These are phyloP conservation scores for Diaporthe australafricana DNA, from an alignment of 2,329 filamentous ascomycete species.

Conservation along the genomic window DNA sequence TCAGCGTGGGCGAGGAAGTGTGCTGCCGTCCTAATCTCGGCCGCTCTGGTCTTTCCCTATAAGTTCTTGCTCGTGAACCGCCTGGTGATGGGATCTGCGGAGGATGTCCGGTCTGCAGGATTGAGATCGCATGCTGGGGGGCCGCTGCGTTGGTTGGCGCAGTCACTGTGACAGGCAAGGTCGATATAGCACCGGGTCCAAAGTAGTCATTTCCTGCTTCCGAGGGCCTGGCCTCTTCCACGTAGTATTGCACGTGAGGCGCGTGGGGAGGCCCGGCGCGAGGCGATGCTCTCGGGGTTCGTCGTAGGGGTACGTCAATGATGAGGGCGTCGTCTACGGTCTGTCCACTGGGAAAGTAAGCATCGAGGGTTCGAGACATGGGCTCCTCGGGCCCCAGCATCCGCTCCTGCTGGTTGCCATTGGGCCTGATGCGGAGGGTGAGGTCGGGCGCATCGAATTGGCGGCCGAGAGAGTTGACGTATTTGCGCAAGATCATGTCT, in stretches of 20 bases:
- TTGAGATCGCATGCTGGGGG: slow-evolving; percentile 70
- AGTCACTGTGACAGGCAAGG: slow-evolving; percentile 55
- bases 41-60: slow-evolving; percentile 67
- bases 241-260: slow-evolving; percentile 61
- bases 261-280: slow-evolving; percentile 61
- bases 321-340: slow-evolving; percentile 88
- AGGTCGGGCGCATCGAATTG: slow-evolving; percentile 94
- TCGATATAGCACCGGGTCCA: slow-evolving; percentile 67
- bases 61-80: slow-evolving; percentile 65
- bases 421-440: slow-evolving; percentile 79
- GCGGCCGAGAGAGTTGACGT: slow-evolving; percentile 89
- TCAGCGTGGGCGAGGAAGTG: slow-evolving; percentile 83
- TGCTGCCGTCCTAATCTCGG: slow-evolving; percentile 77
- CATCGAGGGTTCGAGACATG: slow-evolving; percentile 81
- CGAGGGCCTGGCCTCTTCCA: slow-evolving; percentile 73
- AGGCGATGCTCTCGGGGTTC: slow-evolving; percentile 86
- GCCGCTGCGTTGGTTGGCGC: slow-evolving; percentile 49
- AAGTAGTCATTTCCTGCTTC: slow-evolving; percentile 87
- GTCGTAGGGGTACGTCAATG: slow-evolving; percentile 84
- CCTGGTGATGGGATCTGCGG: slow-evolving; percentile 87
- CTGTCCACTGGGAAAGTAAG: slow-evolving; percentile 88
- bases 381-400: slow-evolving; percentile 87
- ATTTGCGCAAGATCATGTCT: slow-evolving; percentile 92
- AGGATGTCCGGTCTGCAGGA: slow-evolving; percentile 83
- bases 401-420: slow-evolving; percentile 75